phyloP scores from a whole-genome alignment of 345 rosid genomes.

The Iberis pinnata region DNA sequence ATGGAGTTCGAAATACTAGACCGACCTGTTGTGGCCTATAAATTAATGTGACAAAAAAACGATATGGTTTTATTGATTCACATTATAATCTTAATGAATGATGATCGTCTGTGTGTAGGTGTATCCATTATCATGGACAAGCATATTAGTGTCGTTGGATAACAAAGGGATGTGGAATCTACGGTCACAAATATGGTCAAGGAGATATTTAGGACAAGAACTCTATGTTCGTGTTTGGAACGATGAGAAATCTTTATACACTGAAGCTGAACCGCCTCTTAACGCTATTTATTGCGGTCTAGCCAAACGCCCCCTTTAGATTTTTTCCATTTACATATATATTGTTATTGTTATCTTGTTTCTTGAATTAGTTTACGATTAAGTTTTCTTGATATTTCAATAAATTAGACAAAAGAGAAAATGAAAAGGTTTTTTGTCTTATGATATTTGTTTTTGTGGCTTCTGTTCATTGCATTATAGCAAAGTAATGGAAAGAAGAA shows the following conservation, averaged over 20 bases:
- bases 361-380: too few relatives aligned
- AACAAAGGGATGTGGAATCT: slow-evolving; percentile 95
- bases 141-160: slow-evolving; percentile 62
- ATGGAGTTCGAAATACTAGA: too few relatives aligned
- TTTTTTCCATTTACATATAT: neutral
- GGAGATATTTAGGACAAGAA: slow-evolving; percentile 69
- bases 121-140: slow-evolving; percentile 65
- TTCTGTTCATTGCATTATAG: too few relatives aligned
- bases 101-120: slow-evolving; percentile 39
- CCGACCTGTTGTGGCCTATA: too few relatives aligned
- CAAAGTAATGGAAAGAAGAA: too few relatives aligned
- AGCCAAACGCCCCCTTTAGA: slow-evolving; percentile 27
- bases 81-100: neutral
- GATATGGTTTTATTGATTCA: too few relatives aligned
- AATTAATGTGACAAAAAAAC: too few relatives aligned
- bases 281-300: slow-evolving; percentile 39
- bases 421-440: too few relatives aligned
- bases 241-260: slow-evolving; percentile 35
- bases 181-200: slow-evolving; percentile 67
- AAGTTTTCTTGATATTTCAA: too few relatives aligned
- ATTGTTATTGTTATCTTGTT: too few relatives aligned
- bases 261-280: slow-evolving; percentile 35
- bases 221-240: slow-evolving; percentile 67
- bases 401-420: too few relatives aligned
- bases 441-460: too few relatives aligned